These are phyloP conservation scores for Penicillium bovifimosum DNA, from an alignment of 495 filamentous ascomycete genomes.

Conservation along the genomic window DNA sequence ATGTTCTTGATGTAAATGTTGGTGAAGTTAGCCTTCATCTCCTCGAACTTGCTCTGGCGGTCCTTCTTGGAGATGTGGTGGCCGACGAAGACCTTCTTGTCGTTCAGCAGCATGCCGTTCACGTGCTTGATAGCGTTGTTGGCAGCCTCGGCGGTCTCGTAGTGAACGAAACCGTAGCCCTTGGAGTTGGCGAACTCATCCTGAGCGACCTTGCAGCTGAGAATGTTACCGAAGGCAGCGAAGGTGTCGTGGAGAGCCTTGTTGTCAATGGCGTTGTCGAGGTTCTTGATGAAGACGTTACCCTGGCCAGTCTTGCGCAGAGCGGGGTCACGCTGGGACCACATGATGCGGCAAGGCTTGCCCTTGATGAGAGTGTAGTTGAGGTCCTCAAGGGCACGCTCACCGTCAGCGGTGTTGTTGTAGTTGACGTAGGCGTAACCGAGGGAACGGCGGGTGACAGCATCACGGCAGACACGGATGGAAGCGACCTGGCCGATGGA, in stretches of 20 bases:
- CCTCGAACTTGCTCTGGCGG: constrained; percentile 99
- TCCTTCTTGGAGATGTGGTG: constrained; percentile 99
- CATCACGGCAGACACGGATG: constrained; percentile 99
- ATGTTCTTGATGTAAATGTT: constrained; percentile 99
- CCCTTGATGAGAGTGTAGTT: constrained; percentile 99
- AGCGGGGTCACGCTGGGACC: constrained; percentile 98
- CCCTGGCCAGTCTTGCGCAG: constrained; percentile 98
- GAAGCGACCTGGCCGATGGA: constrained; percentile 98
- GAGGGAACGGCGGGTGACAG: constrained; percentile 95
- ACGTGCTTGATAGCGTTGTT: constrained; percentile 98
- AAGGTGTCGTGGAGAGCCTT: constrained; percentile 99
- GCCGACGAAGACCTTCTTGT: constrained; percentile 99
- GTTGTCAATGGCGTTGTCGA: constrained; percentile 98
- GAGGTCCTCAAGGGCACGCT: constrained; percentile 96
- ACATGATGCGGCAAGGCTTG: constrained; percentile 99
- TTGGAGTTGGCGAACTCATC: constrained; percentile 95
- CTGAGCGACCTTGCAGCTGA: constrained; percentile 98
- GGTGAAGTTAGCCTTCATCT: constrained; percentile 99
- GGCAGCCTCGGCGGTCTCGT: constrained; percentile 97
- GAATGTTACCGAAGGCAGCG: constrained; percentile 96
- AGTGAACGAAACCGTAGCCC: constrained; percentile 99
- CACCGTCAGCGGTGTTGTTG: constrained; percentile 93
- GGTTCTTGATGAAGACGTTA: constrained; percentile 99
- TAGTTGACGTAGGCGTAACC: constrained; percentile 99
- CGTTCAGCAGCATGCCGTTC: constrained; percentile 98